Evolutionary conservation across 2,329 filamentous ascomycete genomes (phyloP).

Genomic region (Aureobasidium sp.): DNA sequence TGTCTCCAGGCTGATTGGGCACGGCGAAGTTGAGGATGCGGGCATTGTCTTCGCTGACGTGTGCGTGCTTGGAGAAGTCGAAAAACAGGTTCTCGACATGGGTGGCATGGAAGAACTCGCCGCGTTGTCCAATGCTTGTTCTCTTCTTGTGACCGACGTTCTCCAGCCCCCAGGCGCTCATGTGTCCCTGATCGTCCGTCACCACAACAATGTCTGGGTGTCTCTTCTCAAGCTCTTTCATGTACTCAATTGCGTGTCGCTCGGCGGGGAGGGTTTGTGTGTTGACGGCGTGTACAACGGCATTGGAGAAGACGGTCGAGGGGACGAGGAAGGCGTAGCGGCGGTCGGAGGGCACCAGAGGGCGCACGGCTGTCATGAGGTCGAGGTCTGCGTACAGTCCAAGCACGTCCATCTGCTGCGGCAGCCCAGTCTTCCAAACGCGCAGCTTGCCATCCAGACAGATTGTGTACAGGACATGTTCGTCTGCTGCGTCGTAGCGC

Average conservation of each 20-base stretch:
- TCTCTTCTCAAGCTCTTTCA: conserved; percentile 77
- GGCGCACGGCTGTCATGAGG: conserved; percentile 58
- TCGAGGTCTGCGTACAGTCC: conserved; percentile 76
- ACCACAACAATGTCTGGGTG: conserved; percentile 82
- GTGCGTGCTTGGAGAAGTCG: conserved; percentile 27
- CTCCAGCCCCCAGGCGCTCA: conserved; percentile 90
- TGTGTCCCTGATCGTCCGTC: conserved; percentile 71
- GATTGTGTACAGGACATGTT: conserved; percentile 85
- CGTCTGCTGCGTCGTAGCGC: conserved; percentile 50
- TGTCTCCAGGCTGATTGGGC: background rate
- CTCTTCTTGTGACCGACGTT: conserved; percentile 66
- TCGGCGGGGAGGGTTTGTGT: conserved; percentile 24
- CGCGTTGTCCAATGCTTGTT: conserved; percentile 30
- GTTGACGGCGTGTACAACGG: conserved; percentile 54
- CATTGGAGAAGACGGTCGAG: conserved; percentile 70
- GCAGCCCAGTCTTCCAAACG: conserved; percentile 73
- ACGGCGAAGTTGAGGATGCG: conserved; percentile 58
- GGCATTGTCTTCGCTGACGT: conserved; percentile 45
- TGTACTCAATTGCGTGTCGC: conserved; percentile 65
- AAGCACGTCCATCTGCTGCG: conserved; percentile 61
- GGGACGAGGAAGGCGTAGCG: conserved; percentile 77
- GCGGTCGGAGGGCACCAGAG: conserved; percentile 34
- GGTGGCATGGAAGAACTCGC: conserved; percentile 71
- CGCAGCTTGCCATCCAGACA: conserved; percentile 72
- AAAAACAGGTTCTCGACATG: conserved; percentile 56